Evolutionary conservation across 2,329 filamentous ascomycete species (phyloP).

Genomic region (Shiraia sp.): DNA sequence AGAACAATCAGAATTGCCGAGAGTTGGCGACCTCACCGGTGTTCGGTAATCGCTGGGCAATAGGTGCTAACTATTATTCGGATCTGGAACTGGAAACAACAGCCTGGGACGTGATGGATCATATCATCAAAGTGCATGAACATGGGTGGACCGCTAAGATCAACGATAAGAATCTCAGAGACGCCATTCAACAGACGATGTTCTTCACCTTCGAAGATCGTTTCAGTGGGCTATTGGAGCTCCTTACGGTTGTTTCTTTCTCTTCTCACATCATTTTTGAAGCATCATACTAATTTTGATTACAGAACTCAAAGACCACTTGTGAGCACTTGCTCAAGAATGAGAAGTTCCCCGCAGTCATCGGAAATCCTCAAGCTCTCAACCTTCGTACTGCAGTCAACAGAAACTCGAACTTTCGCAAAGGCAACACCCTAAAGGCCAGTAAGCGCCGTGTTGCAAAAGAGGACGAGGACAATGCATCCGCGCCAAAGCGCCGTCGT

Average conservation of each 20-base stretch:
- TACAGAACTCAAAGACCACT: conserved; percentile 10
- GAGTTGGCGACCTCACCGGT: background rate
- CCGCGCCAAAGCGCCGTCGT: too few relatives aligned
- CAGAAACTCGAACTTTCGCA: conserved; percentile 9
- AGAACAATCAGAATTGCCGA: conserved; percentile 5
- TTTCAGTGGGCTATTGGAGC: conserved; percentile 3
- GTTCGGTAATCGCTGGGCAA: conserved; percentile 10
- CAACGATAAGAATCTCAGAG: conserved; percentile 8
- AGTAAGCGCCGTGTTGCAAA: too few relatives aligned
- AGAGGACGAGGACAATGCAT: too few relatives aligned
- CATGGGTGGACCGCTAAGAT: conserved; percentile 12
- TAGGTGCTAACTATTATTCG: conserved; percentile 3
- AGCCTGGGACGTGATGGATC: conserved; percentile 4
- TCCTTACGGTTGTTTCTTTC: conserved; percentile 6
- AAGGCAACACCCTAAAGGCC: too few relatives aligned
- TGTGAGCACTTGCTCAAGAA: conserved; percentile 16
- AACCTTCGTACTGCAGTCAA: conserved; percentile 10
- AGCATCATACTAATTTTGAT: background rate
- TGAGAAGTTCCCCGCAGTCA: conserved; percentile 4
- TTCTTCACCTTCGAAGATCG: conserved; percentile 15
- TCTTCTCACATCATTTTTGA: background rate
- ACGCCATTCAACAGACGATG: conserved; percentile 6
- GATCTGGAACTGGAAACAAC: background rate
- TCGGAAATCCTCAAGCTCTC: conserved; percentile 9
- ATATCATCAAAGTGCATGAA: conserved; percentile 10